Evolutionary conservation across 495 filamentous ascomycete genomes (phyloP).

Genomic region (Neurospora intermedia): DNA sequence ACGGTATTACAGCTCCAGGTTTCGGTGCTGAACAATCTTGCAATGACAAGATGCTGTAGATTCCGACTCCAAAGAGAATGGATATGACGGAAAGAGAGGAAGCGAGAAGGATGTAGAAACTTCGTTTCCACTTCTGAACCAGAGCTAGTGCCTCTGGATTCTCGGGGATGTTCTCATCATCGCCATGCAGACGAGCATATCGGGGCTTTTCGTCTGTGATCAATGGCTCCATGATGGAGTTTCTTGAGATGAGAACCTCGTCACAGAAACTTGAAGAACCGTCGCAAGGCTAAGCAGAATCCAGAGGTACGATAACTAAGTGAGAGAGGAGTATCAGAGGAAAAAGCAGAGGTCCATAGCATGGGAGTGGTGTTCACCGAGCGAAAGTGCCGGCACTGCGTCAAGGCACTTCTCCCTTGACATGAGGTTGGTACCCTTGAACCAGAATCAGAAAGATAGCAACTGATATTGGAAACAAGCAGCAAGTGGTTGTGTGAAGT

Average conservation of each 20-base stretch:
- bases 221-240: background rate
- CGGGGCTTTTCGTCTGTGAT: background rate
- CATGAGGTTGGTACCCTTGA: background rate
- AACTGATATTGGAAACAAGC: background rate
- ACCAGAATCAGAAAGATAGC: background rate
- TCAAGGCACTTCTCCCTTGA: background rate
- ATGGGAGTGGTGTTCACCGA: background rate
- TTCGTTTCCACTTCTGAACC: background rate
- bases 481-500: background rate
- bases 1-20: background rate
- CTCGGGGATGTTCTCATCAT: background rate
- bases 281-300: background rate
- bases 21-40: background rate
- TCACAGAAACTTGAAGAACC: background rate
- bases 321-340: background rate
- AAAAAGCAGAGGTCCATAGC: background rate
- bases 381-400: background rate
- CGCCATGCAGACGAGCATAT: background rate
- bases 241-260: background rate
- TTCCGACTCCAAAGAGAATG: background rate
- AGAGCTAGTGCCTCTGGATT: background rate
- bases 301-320: background rate
- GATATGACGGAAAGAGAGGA: background rate
- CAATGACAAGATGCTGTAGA: background rate
- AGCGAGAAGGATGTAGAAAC: slow-evolving; percentile 2